phyloP scores from a whole-genome alignment of 768 basidiomycete species.

The Udeniomyces megalosporus region DNA sequence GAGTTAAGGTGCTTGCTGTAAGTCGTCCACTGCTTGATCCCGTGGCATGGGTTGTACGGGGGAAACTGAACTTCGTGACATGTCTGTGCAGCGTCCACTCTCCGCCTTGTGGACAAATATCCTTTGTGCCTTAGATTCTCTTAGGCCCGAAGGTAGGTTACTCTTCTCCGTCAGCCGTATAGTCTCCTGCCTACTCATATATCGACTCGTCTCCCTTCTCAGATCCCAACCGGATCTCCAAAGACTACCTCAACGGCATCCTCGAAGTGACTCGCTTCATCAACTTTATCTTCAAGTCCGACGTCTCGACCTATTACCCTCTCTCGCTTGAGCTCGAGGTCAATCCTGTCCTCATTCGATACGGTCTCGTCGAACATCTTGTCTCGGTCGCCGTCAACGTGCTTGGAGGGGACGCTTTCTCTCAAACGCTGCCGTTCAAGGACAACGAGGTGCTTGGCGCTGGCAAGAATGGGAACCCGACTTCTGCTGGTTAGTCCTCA shows the following conservation, averaged over 20 bases:
- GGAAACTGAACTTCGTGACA: too few species aligned
- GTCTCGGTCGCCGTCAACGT: not conserved
- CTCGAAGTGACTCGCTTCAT: not conserved
- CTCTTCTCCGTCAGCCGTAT: not conserved
- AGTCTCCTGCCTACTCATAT: not conserved
- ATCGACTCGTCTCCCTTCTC: not conserved
- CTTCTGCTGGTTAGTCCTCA: slow-evolving; percentile 1
- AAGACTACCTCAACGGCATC: not conserved
- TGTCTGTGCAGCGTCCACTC: not conserved
- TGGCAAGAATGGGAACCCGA: not conserved
- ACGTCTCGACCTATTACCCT: not conserved
- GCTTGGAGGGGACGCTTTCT: slow-evolving; percentile 1
- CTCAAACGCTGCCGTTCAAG: not conserved
- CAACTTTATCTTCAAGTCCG: not conserved
- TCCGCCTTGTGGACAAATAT: not conserved
- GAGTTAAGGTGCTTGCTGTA: not conserved
- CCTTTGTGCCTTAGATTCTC: not conserved
- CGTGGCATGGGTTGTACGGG: too few species aligned
- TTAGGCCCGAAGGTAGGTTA: slow-evolving; percentile 3
- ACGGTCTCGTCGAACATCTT: slow-evolving; percentile 7
- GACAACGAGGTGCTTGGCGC: slow-evolving; percentile 5
- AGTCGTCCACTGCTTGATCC: not conserved
- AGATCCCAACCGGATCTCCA: not conserved
- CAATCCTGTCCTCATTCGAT: not conserved
- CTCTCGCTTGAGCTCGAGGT: not conserved